Evolutionary conservation across 805 yeast species (phyloP).

Genomic region (Starmerella sirachaensis): DNA sequence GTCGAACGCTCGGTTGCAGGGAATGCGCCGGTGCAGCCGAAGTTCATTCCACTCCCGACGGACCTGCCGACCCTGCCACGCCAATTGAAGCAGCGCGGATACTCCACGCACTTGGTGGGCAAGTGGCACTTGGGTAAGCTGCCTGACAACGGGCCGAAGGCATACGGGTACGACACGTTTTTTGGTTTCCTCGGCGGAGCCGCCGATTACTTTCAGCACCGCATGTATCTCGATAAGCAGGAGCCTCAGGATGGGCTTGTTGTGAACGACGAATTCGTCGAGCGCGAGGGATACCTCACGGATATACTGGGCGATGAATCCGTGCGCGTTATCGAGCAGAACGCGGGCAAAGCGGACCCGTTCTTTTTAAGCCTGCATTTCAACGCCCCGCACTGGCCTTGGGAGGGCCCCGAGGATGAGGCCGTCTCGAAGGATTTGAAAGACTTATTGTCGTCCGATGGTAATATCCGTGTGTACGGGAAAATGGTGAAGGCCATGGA

Average conservation of each 20-base stretch:
- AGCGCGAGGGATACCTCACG: conserved; percentile 21
- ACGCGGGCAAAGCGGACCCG: conserved; percentile 32
- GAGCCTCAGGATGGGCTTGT: conserved; percentile 17
- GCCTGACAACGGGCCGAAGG: conserved; percentile 27
- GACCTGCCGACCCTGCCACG: conserved; percentile 33
- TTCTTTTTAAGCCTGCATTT: conserved; percentile 45
- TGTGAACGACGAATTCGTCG: conserved; percentile 19
- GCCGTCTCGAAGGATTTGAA: conserved; percentile 38
- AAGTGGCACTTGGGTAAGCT: conserved; percentile 50
- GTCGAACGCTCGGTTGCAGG: conserved; percentile 2
- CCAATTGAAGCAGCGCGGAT: conserved; percentile 37
- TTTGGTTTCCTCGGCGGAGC: conserved; percentile 23
- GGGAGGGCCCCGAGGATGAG: conserved; percentile 41
- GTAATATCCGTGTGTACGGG: conserved; percentile 43
- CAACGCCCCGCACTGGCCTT: conserved; percentile 60
- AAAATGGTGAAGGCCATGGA: conserved; percentile 52
- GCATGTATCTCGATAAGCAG: conserved; percentile 10
- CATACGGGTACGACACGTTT: conserved; percentile 21
- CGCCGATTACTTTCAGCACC: conserved; percentile 20
- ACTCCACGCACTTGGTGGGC: conserved; percentile 43
- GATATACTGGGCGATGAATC: conserved; percentile 23
- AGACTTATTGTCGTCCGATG: conserved; percentile 40
- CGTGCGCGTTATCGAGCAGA: conserved; percentile 33
- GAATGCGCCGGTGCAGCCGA: conserved; percentile 8
- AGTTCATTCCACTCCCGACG: conserved; percentile 16